Evolutionary conservation across 1,284 basidiomycete genomes (phyloP), one percentile per base, ranked within the genome.

Genomic region (Psilocybe mexicana): DNA sequence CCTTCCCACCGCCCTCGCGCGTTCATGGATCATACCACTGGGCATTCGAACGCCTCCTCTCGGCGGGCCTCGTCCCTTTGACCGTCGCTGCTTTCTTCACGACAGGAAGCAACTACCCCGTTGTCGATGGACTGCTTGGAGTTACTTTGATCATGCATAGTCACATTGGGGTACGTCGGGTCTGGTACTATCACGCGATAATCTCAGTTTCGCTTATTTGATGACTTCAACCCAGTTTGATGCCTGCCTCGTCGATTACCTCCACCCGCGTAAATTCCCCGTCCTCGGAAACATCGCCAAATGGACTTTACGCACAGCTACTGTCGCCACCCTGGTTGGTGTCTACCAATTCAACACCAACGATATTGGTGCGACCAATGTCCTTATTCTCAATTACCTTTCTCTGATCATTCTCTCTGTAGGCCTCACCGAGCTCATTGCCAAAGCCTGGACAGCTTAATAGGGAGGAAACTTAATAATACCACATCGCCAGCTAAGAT

Each of bases 321-420:
- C 96, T 30, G 86, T 92, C 43, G 89, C 86, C n/a, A 87, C 90
- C 12, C 82, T 97, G 55, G 88, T 93, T 64, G 96, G 97, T 43
- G 82, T 98, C 4, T 99, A 98, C 78, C 91, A 96, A 74, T 97
- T 97, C 81, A 96, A 97, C 80, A 97, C 95, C 44, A 93, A 96
- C 73, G 96, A 98, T 70, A 88, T 98, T 68, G 96, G 96, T 94
- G 56, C 53, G 66, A 55, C 51, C 49, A 14, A 47, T 11, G 25
- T 14, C 30, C n/a, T 52, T 53, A 43, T 49, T 14, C n/a, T 25
- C 35, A 36, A 33, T 23, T 35, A 3, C 14, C 43, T 40, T 25
- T 30, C 6, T 33, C 24, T 38, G 7, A 57, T n/a, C 45, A 52
- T 14, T 53, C 28, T 43, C 25, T 56, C 38, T 42, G 10, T 65